Evolutionary conservation across 2,329 filamentous ascomycete genomes (phyloP).

Genomic region (Mycosphaerella sp.): DNA sequence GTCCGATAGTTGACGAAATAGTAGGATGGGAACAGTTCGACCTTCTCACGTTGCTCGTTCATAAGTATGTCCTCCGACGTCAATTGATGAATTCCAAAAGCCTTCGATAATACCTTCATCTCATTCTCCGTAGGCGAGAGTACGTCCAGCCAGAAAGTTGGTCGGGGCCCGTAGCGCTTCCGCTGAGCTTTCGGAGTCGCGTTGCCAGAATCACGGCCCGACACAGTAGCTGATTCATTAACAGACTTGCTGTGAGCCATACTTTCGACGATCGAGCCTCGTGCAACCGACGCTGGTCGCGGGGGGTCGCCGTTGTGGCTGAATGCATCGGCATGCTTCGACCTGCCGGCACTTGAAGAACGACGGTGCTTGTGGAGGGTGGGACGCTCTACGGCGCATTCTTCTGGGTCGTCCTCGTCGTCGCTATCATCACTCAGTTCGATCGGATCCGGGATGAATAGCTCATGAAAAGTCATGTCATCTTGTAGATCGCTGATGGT

Average conservation of each 20-base stretch:
- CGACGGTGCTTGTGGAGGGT: conserved; percentile 4
- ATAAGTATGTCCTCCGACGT: conserved; percentile 96
- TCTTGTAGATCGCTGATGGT: conserved; percentile 90
- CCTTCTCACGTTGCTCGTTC: conserved; percentile 95
- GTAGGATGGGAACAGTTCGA: conserved; percentile 94
- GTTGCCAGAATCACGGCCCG: conserved; percentile 18
- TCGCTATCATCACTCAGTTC: conserved; percentile 61
- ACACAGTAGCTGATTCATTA: conserved; percentile 16
- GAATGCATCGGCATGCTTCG: conserved; percentile 7
- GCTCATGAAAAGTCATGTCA: conserved; percentile 71
- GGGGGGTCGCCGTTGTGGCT: not conserved
- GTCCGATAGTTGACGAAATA: conserved; percentile 99
- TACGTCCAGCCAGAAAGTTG: conserved; percentile 95
- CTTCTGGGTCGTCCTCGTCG: conserved; percentile 43
- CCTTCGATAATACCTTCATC: conserved; percentile 87
- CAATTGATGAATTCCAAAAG: conserved; percentile 92
- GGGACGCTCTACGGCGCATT: conserved; percentile 34
- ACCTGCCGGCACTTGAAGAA: not conserved
- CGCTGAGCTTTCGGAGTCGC: conserved; percentile 28
- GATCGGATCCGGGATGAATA: conserved; percentile 84
- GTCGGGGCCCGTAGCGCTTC: conserved; percentile 63
- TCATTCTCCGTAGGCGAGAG: conserved; percentile 85
- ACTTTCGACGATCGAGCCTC: conserved; percentile 9
- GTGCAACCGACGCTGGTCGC: conserved; percentile 9
- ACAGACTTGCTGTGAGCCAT: conserved; percentile 7